Evolutionary conservation across 2,329 filamentous ascomycete genomes (phyloP), one percentile per base, ranked within the genome.

Genomic region (Trichoderma pleuroti): DNA sequence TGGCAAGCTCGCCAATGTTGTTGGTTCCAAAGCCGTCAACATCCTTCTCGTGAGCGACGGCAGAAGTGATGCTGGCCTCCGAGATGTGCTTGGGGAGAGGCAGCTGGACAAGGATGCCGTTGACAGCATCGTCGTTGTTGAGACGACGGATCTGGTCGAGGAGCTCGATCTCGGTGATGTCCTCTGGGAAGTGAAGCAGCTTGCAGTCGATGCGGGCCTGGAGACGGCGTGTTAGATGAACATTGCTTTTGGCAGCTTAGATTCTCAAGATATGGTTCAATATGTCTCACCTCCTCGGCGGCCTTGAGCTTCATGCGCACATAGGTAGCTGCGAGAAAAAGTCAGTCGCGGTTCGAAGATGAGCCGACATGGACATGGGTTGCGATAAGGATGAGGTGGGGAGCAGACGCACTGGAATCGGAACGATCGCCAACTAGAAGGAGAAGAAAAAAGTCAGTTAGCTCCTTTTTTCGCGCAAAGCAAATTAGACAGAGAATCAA

Each of bases 271-370:
- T 11, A n/a, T 36, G 11, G 12, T 26, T 68, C 28, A 12, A 14
- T 26, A 34, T 49, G 34, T 70, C 83, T 76, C 84, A 94, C 92
- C 87, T 98, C 96, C 80, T 93, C 86, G 71, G 96, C 96, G 75
- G 96, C 96, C 87, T 98, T 99, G 78, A 98, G 85, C 86, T 99
- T 99, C 96, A 99, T 99, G 84, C 94, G 94, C 83, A 99, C 95
- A 92, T 99, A 99, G 66, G 95, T 98, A 78, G 91, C 92, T 95
- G 77, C 73, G n/a, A 70, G 71, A 73, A 76, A 76, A 80, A 76
- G 81, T 78, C 80, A 72, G 67, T 28, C 36, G 69, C 62, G 21
- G 59, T 30, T 65, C 34, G 16, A 62, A 56, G 18, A 34, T 46
- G 18, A 46, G 39, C 65, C 66, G 65, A 59, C 18, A 70, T 46